Conservation (phyloP, 495 filamentous ascomycete genomes). For the Penicillium herquei region DNA sequence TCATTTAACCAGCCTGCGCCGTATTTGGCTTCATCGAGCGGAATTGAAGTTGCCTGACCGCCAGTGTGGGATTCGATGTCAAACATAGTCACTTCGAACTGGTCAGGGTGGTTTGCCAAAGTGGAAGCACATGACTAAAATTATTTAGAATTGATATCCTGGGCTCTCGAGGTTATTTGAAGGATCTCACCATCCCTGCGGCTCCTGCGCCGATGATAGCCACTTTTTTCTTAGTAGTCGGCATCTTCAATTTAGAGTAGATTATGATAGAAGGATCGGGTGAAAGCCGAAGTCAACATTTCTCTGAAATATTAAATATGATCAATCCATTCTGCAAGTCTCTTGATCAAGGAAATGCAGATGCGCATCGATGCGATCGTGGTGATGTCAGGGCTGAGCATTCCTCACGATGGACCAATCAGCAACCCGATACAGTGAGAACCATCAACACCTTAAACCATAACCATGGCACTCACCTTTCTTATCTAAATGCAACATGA, state of each 20-base stretch:
- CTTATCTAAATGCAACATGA: background rate
- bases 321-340: too few species aligned
- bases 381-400: slow-evolving; percentile 23
- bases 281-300: too few species aligned
- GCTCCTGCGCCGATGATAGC: slow-evolving; percentile 64
- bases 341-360: background rate
- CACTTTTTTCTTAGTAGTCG: slow-evolving; percentile 33
- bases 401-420: slow-evolving; percentile 21
- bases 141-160: slow-evolving; percentile 1
- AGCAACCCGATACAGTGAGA: slow-evolving; percentile 3
- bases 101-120: slow-evolving; percentile 69
- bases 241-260: slow-evolving; percentile 1
- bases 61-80: slow-evolving; percentile 66
- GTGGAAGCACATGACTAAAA: slow-evolving; percentile 70
- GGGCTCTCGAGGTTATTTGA: background rate
- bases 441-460: background rate
- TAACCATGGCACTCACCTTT: background rate
- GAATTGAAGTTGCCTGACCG: slow-evolving; percentile 80
- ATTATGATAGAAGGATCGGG: background rate
- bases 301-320: too few species aligned
- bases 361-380: slow-evolving; percentile 8
- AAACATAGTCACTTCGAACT: slow-evolving; percentile 72
- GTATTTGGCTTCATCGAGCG: slow-evolving; percentile 63
- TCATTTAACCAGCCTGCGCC: slow-evolving; percentile 80
- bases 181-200: slow-evolving; percentile 55